Evolutionary conservation across 1,284 basidiomycete species (phyloP).

Genomic region (Trametes pubescens): DNA sequence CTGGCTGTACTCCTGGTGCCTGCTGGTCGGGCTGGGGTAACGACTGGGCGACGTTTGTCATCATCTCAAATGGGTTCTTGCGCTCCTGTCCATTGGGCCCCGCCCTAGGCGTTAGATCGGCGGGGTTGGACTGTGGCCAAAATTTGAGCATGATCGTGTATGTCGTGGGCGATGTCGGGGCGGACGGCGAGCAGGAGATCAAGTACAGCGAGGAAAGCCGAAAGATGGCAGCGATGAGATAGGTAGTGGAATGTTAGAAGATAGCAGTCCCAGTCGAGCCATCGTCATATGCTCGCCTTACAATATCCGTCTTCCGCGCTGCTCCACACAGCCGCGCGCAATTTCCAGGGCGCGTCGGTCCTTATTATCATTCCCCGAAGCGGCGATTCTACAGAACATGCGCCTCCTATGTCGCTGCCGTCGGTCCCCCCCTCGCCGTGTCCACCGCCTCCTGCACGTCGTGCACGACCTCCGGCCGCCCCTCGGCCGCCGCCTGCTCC

Average conservation of each 20-base stretch:
- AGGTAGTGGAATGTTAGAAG: constrained; percentile 14
- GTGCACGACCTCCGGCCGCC: constrained; percentile 29
- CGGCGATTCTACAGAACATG: neutral
- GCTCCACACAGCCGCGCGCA: constrained; percentile 17
- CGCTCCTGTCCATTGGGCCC: constrained; percentile 59
- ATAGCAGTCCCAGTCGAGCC: constrained; percentile 1
- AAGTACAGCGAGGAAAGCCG: constrained; percentile 10
- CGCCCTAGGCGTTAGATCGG: constrained; percentile 79
- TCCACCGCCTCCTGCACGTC: constrained; percentile 23
- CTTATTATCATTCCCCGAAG: constrained; percentile 5
- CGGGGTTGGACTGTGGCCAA: constrained; percentile 65
- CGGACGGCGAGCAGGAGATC: constrained; percentile 20
- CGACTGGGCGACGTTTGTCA: constrained; percentile 37
- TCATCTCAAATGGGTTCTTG: constrained; percentile 75
- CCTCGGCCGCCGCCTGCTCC: constrained; percentile 34
- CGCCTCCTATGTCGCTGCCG: neutral
- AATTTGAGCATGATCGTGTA: constrained; percentile 65
- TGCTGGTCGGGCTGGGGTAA: constrained; percentile 26
- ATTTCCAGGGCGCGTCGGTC: neutral
- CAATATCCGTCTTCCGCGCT: constrained; percentile 19
- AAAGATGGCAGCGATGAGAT: constrained; percentile 24
- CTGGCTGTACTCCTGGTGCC: constrained; percentile 8
- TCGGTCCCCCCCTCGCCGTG: constrained; percentile 6
- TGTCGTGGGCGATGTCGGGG: constrained; percentile 9
- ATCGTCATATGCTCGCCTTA: constrained; percentile 26